Evolutionary conservation across 164 flowering plant genomes (phyloP).

Genomic region (Taxillus chinensis): DNA sequence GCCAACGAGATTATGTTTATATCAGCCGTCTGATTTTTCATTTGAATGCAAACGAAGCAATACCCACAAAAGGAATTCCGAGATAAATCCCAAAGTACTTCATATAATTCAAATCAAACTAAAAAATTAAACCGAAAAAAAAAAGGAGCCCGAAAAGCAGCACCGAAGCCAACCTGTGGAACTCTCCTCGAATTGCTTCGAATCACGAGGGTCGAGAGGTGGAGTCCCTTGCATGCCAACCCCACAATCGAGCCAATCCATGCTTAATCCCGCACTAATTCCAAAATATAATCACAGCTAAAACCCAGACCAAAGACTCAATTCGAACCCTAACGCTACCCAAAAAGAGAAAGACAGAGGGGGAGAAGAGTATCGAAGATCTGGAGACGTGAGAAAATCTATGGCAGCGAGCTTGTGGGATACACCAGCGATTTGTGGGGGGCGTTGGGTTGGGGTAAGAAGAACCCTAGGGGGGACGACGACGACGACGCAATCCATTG

Average conservation of each 20-base stretch:
- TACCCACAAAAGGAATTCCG: too few relatives aligned
- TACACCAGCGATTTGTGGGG: neutral
- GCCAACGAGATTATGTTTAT: too few relatives aligned
- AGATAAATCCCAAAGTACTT: too few relatives aligned
- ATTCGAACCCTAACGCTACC: too few relatives aligned
- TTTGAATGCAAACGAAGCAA: too few relatives aligned
- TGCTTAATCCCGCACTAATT: neutral
- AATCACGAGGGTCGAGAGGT: constrained; percentile 8
- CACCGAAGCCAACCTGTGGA: constrained; percentile 16
- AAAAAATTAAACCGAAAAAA: neutral
- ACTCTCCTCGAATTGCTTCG: constrained; percentile 12
- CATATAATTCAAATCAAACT: too few relatives aligned
- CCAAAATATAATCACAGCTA: neutral
- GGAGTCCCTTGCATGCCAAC: constrained; percentile 13
- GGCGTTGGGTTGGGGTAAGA: neutral
- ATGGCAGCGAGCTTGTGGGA: neutral
- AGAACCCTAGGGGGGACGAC: too few relatives aligned
- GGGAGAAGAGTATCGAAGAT: too few relatives aligned
- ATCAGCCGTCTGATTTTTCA: too few relatives aligned
- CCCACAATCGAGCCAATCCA: constrained; percentile 31
- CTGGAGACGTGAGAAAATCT: neutral
- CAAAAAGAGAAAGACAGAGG: too few relatives aligned
- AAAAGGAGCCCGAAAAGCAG: neutral
- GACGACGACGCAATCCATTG: too few relatives aligned
- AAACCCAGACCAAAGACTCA: neutral